Evolutionary conservation across 345 rosid species (phyloP).

Genomic region (Arabis hirsuta): DNA sequence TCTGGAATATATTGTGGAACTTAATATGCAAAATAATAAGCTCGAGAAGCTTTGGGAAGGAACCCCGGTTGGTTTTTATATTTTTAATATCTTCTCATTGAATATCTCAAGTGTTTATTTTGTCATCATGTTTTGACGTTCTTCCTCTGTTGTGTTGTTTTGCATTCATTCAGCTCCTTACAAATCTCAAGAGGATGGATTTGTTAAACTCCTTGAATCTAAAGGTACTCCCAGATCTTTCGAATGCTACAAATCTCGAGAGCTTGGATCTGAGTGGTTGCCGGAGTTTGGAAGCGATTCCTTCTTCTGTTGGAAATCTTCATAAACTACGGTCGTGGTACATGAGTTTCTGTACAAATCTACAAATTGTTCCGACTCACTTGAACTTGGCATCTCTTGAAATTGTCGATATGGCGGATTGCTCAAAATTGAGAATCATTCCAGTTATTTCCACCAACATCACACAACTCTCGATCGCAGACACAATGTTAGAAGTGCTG

Average conservation of each 20-base stretch:
- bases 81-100: neutral
- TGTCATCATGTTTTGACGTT: neutral
- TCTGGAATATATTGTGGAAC: conserved; percentile 25
- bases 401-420: accelerated
- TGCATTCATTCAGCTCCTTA: conserved; percentile 5
- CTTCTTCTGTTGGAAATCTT: too few species aligned
- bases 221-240: neutral
- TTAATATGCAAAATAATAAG: neutral
- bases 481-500: too few species aligned
- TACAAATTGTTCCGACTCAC: too few species aligned
- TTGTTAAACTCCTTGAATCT: neutral
- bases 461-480: too few species aligned
- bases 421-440: too few species aligned
- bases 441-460: too few species aligned
- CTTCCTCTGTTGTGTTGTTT: neutral
- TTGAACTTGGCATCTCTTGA: too few species aligned
- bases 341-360: too few species aligned
- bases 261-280: too few species aligned
- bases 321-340: too few species aligned
- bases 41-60: conserved; percentile 40
- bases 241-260: too few species aligned
- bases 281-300: too few species aligned
- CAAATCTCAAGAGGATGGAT: conserved; percentile 25
- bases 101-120: neutral
- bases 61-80: conserved; percentile 26